Percentiles rank a stretch among this genome's conserved stretches.
These are phyloP conservation scores for Pseudonectria foliicola DNA, from an alignment of 2,329 filamentous ascomycete genomes.

Conservation along the genomic window DNA sequence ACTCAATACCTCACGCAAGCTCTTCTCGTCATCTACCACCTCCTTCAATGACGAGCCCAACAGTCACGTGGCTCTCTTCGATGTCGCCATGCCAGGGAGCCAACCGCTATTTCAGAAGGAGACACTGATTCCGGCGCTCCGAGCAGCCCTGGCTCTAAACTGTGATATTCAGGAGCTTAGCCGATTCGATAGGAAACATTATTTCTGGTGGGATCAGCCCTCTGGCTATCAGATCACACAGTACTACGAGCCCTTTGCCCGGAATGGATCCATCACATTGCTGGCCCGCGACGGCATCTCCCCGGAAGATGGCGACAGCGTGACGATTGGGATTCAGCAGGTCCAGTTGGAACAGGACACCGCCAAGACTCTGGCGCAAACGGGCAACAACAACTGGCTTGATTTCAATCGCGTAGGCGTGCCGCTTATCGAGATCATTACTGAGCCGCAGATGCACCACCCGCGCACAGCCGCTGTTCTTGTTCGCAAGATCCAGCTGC, in stretches of 20 bases:
- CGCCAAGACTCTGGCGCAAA: conserved; percentile 80
- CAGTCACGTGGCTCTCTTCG: conserved; percentile 81
- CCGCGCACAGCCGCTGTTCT: conserved; percentile 81
- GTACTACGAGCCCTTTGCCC: conserved; percentile 71
- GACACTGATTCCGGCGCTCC: conserved; percentile 79
- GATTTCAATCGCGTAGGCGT: conserved; percentile 92
- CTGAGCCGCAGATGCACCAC: conserved; percentile 78
- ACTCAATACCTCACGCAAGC: conserved; percentile 78
- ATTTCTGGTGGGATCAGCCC: conserved; percentile 98
- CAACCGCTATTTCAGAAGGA: conserved; percentile 81
- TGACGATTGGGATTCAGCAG: conserved; percentile 80
- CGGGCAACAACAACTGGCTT: conserved; percentile 66
- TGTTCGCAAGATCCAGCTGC: conserved; percentile 78
- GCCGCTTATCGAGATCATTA: conserved; percentile 92
- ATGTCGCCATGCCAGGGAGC: conserved; percentile 80
- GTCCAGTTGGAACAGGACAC: conserved; percentile 98
- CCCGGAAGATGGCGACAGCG: conserved; percentile 59
- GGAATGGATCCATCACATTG: conserved; percentile 65
- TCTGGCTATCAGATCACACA: conserved; percentile 97
- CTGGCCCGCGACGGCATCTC: conserved; percentile 72
- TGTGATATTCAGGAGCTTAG: conserved; percentile 73
- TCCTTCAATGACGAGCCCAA: conserved; percentile 67
- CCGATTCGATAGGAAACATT: conserved; percentile 93
- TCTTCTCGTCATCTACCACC: conserved; percentile 71
- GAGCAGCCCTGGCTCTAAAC: conserved; percentile 76